Evolutionary conservation across 768 basidiomycete genomes (phyloP).

Genomic region (Rhizopogon salebrosus): DNA sequence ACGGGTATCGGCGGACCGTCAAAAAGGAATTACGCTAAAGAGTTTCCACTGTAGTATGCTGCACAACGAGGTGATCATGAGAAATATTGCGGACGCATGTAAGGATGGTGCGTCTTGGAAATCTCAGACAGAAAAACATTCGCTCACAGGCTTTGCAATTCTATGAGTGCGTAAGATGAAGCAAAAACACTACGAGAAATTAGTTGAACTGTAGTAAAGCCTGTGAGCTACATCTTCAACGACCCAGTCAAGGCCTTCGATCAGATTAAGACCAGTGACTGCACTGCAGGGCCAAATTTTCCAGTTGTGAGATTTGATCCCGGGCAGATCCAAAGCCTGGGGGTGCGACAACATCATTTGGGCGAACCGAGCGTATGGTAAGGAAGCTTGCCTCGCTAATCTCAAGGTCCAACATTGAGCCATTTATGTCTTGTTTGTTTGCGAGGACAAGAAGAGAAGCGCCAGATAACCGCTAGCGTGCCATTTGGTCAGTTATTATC

Average conservation of each 20-base stretch:
- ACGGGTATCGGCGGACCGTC: not conserved
- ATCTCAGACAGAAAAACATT: not conserved
- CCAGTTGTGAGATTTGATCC: slow-evolving; percentile 88
- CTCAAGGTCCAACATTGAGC: slow-evolving; percentile 77
- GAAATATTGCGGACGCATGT: not conserved
- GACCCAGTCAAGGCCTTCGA: slow-evolving; percentile 87
- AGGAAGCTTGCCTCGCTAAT: slow-evolving; percentile 68
- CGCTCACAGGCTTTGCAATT: not conserved
- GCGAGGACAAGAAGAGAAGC: slow-evolving; percentile 94
- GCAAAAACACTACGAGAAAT: slow-evolving; percentile 5
- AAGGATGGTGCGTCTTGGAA: not conserved
- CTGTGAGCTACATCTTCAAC: slow-evolving; percentile 83
- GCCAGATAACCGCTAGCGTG: slow-evolving; percentile 77
- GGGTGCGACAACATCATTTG: not conserved
- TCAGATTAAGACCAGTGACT: slow-evolving; percentile 79
- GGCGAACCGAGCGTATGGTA: not conserved
- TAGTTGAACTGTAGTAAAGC: slow-evolving; percentile 70
- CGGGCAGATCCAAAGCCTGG: slow-evolving; percentile 75
- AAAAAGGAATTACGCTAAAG: not conserved
- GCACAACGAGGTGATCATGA: not conserved
- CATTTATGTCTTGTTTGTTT: slow-evolving; percentile 94
- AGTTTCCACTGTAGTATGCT: not conserved
- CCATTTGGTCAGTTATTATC: not conserved
- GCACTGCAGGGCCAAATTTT: slow-evolving; percentile 90
- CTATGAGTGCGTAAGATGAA: not conserved